Evolutionary conservation across 2,329 filamentous ascomycete genomes (phyloP).

Genomic region (Davidsoniella virescens): DNA sequence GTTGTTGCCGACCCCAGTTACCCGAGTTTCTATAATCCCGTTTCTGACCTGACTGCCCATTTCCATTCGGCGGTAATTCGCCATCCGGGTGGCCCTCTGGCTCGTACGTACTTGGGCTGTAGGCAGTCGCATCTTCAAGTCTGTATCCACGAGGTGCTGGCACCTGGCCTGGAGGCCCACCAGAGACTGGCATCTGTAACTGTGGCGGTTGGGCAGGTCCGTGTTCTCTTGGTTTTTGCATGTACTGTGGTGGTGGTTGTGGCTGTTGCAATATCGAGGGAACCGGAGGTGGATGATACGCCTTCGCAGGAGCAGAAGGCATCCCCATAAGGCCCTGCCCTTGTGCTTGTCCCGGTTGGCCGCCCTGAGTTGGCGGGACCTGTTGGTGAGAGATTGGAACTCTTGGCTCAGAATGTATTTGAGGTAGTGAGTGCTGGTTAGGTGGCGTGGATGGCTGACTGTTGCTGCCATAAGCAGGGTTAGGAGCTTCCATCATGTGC

Average conservation of each 20-base stretch:
- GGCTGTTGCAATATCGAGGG: conserved; percentile 12
- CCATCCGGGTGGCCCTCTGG: conserved; percentile 30
- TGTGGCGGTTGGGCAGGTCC: conserved; percentile 9
- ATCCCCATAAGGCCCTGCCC: not conserved
- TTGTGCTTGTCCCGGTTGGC: conserved; percentile 2
- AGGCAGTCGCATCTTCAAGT: conserved; percentile 8
- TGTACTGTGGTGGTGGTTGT: conserved; percentile 8
- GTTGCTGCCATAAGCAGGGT: conserved; percentile 16
- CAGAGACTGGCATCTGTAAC: conserved; percentile 3
- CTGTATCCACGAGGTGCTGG: conserved; percentile 7
- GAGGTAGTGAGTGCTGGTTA: conserved; percentile 11
- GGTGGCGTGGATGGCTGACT: conserved; percentile 12
- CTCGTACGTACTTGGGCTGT: conserved; percentile 23
- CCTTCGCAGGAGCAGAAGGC: conserved; percentile 3
- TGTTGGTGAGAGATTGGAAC: conserved; percentile 8
- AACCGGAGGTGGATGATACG: conserved; percentile 4
- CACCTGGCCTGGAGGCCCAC: conserved; percentile 1
- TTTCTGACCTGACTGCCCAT: conserved; percentile 19
- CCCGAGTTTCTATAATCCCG: conserved; percentile 37
- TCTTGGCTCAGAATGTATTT: conserved; percentile 10
- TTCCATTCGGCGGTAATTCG: conserved; percentile 24
- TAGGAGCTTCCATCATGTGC: conserved; percentile 42
- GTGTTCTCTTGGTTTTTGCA: conserved; percentile 9
- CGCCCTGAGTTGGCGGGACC: conserved; percentile 3
- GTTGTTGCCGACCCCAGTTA: conserved; percentile 25